Evolutionary conservation across 2,329 filamentous ascomycete species (phyloP).

Genomic region (Epichloe scottii): DNA sequence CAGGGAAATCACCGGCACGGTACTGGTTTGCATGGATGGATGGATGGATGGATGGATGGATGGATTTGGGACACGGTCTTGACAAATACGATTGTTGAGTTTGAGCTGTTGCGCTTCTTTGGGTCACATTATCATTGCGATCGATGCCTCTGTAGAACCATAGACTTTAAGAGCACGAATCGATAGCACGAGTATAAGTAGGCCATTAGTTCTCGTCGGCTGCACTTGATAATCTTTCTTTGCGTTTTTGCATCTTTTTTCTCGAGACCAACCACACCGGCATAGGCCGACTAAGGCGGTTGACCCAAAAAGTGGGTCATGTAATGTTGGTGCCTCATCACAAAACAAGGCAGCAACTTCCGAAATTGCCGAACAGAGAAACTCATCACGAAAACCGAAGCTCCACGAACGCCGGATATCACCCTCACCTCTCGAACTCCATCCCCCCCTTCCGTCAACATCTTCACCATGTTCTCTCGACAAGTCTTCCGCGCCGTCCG

Average conservation of each 20-base stretch:
- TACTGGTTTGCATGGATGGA: neutral
- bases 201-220: neutral
- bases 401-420: constrained; percentile 17
- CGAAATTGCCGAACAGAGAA: constrained; percentile 31
- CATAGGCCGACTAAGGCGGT: neutral
- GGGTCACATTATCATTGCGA: neutral
- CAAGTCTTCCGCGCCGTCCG: constrained; percentile 44
- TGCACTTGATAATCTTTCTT: too few species aligned
- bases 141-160: neutral
- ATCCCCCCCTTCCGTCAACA: constrained; percentile 8
- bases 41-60: neutral
- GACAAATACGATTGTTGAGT: neutral
- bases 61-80: neutral
- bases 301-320: neutral
- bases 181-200: neutral
- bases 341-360: constrained; percentile 25
- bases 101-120: neutral
- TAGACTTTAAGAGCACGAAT: neutral
- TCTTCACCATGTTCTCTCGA: constrained; percentile 43
- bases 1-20: constrained; percentile 4
- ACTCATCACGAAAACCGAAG: constrained; percentile 20
- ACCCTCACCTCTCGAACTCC: constrained; percentile 15
- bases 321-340: constrained; percentile 23
- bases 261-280: neutral
- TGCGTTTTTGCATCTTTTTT: neutral